phyloP scores from a whole-genome alignment of 805 yeast genomes.

The Wickerhamomyces silvicola region DNA sequence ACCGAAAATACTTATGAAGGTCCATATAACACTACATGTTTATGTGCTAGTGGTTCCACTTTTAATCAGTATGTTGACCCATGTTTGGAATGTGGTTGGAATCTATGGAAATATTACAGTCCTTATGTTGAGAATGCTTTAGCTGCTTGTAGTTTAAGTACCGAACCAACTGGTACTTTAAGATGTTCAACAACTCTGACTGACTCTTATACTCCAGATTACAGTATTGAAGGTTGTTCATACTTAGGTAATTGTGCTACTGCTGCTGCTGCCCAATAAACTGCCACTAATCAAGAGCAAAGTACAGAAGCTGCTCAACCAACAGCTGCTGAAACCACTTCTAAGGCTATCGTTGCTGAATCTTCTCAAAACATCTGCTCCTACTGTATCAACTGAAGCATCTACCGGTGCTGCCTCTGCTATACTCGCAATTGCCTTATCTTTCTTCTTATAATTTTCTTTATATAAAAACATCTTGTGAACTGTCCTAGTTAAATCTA shows the following conservation, averaged over 20 bases:
- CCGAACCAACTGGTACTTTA: constrained; percentile 26
- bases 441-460: constrained; percentile 11
- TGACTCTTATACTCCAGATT: constrained; percentile 4
- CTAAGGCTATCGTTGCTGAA: constrained; percentile 6
- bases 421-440: constrained; percentile 11
- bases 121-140: constrained; percentile 20
- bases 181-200: constrained; percentile 19
- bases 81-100: constrained; percentile 32
- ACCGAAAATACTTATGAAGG: constrained; percentile 9
- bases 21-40: constrained; percentile 14
- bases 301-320: constrained; percentile 3
- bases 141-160: constrained; percentile 19
- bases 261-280: constrained; percentile 7
- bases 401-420: constrained; percentile 19
- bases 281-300: constrained; percentile 7
- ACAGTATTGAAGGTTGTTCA: constrained; percentile 24
- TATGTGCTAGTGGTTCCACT: constrained; percentile 13
- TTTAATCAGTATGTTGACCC: constrained; percentile 14
- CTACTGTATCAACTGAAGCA: constrained; percentile 14
- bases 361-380: constrained; percentile 4
- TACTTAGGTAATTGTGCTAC: constrained; percentile 28
- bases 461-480: neutral
- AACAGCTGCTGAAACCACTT: constrained; percentile 1
- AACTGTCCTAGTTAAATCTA: neutral
- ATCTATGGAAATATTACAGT: constrained; percentile 27